A percentile compares a stretch with the other conserved stretches of the same genome.
Evolutionary conservation across 192 early-diverging fungal genomes (phyloP).

Genomic region (Coemansia sp.): DNA sequence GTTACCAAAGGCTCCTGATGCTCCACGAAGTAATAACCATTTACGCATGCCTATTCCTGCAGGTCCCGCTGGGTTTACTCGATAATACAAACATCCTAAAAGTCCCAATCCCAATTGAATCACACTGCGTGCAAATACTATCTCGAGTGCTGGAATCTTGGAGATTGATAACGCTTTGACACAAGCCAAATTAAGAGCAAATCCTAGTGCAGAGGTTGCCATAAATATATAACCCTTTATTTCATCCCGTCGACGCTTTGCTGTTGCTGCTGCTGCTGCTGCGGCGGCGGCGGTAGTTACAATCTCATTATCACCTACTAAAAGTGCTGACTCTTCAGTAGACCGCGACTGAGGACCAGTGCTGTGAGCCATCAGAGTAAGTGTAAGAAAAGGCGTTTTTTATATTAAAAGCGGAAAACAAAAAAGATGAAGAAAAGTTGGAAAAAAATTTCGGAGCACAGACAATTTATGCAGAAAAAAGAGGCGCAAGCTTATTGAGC

Average conservation of each 20-base stretch:
- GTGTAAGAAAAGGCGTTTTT: neutral
- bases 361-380: neutral
- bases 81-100: conserved; percentile 53
- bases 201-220: conserved; percentile 69
- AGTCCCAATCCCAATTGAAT: conserved; percentile 64
- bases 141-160: conserved; percentile 63
- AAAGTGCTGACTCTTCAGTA: conserved; percentile 12
- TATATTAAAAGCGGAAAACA: neutral
- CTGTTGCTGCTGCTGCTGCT: neutral
- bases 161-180: conserved; percentile 64
- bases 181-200: conserved; percentile 69
- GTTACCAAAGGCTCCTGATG: conserved; percentile 64
- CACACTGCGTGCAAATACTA: conserved; percentile 71
- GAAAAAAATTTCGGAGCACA: conserved; percentile 2
- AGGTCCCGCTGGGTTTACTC: conserved; percentile 59
- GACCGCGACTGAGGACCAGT: no score
- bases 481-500: no score
- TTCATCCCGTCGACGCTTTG: conserved; percentile 28
- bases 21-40: conserved; percentile 65
- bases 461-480: no score
- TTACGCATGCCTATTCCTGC: conserved; percentile 27
- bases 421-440: neutral
- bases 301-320: neutral
- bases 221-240: conserved; percentile 53
- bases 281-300: neutral